Percentiles rank a stretch among this genome's conserved stretches.
Conservation (phyloP, 768 basidiomycete genomes). For the Rhizopogon roseolus region DNA sequence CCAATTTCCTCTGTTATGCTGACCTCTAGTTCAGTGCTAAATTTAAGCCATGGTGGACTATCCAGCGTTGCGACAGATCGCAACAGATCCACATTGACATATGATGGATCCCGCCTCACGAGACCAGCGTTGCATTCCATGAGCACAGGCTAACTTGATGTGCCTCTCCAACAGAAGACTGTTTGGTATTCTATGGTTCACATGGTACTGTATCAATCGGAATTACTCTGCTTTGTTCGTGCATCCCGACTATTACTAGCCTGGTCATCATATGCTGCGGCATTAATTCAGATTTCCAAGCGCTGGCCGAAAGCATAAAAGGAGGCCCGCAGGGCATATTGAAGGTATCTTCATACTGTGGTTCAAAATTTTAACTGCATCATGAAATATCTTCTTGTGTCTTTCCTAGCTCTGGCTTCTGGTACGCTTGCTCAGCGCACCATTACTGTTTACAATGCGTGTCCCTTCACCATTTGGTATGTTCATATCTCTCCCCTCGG, state of each 20-base stretch:
- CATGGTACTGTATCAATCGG: no score
- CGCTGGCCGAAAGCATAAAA: background rate
- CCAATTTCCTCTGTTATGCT: no score
- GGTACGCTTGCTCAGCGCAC: slow-evolving; percentile 44
- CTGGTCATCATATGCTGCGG: background rate
- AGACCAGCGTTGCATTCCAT: background rate
- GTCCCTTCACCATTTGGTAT: slow-evolving; percentile 67
- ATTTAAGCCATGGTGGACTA: background rate
- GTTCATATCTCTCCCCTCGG: background rate
- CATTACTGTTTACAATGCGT: slow-evolving; percentile 56
- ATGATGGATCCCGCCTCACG: background rate
- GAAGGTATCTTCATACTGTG: background rate
- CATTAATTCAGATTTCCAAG: background rate
- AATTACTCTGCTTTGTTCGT: no score
- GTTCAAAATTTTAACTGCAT: background rate
- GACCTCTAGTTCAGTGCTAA: background rate
- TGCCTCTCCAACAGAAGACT: background rate
- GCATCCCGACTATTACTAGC: no score
- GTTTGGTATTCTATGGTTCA: background rate
- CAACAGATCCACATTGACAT: background rate
- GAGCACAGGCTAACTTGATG: background rate
- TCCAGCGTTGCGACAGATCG: background rate
- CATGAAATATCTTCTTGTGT: slow-evolving; percentile 20
- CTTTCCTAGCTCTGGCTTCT: slow-evolving; percentile 26
- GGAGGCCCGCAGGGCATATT: no score